These are phyloP conservation scores for Salix suchowensis DNA, from an alignment of 345 rosid species.

Conservation along the genomic window DNA sequence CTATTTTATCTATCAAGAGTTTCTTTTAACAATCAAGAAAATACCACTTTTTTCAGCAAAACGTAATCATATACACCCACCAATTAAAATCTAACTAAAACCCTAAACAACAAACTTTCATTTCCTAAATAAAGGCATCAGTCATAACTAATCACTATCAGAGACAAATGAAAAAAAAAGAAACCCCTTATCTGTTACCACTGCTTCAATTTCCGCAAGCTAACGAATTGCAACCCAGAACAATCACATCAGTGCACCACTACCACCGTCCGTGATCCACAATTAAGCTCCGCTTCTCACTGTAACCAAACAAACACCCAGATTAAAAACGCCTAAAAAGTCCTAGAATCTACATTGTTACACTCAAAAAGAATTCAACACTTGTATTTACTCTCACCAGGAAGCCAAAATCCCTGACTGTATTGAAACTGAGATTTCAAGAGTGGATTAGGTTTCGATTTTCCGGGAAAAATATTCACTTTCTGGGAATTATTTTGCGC, in stretches of 20 bases:
- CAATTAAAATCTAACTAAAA: neutral
- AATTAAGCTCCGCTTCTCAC: constrained; percentile 3
- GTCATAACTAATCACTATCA: neutral
- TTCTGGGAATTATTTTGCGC: neutral
- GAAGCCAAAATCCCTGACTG: neutral
- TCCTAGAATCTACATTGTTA: neutral
- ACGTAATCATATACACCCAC: neutral
- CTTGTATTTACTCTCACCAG: neutral
- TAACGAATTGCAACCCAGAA: constrained; percentile 54
- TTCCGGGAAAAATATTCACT: neutral
- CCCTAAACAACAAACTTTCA: neutral
- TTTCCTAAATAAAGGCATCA: neutral
- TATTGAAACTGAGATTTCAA: no score
- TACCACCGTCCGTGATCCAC: constrained; percentile 34
- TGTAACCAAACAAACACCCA: neutral
- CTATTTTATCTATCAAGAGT: neutral
- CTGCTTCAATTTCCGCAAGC: constrained; percentile 52
- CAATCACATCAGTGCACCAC: constrained; percentile 54
- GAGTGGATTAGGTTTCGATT: neutral
- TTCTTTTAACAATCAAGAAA: neutral
- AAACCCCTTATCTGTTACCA: constrained; percentile 32
- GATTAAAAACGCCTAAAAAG: neutral
- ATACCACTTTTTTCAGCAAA: neutral
- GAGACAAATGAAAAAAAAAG: neutral
- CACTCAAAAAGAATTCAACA: neutral